These are phyloP conservation scores for Aureobasidium namibiae DNA, from an alignment of 2,329 filamentous ascomycete species.

Conservation along the genomic window DNA sequence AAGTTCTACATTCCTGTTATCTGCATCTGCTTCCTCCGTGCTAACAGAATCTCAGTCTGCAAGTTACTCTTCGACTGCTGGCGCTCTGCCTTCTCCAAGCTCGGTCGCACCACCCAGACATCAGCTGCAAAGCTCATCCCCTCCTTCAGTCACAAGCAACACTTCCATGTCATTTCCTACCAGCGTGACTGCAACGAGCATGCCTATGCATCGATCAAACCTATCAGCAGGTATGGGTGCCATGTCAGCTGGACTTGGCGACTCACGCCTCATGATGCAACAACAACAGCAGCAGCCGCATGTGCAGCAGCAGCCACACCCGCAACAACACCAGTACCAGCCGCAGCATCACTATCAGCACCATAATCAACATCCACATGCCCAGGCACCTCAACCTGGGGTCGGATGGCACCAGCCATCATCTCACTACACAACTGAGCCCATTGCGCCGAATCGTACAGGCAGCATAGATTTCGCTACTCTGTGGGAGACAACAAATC, in stretches of 20 bases:
- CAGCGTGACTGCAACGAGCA: slow-evolving; percentile 18
- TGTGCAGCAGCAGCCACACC: slow-evolving; percentile 14
- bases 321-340: slow-evolving; percentile 15
- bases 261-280: slow-evolving; percentile 30
- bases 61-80: slow-evolving; percentile 60
- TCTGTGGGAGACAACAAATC: slow-evolving; percentile 10
- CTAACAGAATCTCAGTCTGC: slow-evolving; percentile 43
- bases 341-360: slow-evolving; percentile 15
- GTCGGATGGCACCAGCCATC: slow-evolving; percentile 27
- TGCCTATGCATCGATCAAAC: slow-evolving; percentile 23
- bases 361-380: slow-evolving; percentile 14
- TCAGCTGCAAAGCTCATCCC: slow-evolving; percentile 22
- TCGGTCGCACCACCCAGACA: slow-evolving; percentile 17
- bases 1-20: slow-evolving; percentile 31
- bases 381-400: slow-evolving; percentile 15
- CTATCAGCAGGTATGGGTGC: slow-evolving; percentile 26
- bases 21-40: not conserved
- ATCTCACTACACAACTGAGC: slow-evolving; percentile 25
- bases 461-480: slow-evolving; percentile 22
- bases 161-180: slow-evolving; percentile 25
- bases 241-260: slow-evolving; percentile 29
- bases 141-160: slow-evolving; percentile 25
- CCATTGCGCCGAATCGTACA: slow-evolving; percentile 18
- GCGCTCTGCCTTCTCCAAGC: slow-evolving; percentile 30
- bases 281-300: slow-evolving; percentile 3